Evolutionary conservation across 352 stramenopile genomes (phyloP).

Genomic region (Phytophthora pini): DNA sequence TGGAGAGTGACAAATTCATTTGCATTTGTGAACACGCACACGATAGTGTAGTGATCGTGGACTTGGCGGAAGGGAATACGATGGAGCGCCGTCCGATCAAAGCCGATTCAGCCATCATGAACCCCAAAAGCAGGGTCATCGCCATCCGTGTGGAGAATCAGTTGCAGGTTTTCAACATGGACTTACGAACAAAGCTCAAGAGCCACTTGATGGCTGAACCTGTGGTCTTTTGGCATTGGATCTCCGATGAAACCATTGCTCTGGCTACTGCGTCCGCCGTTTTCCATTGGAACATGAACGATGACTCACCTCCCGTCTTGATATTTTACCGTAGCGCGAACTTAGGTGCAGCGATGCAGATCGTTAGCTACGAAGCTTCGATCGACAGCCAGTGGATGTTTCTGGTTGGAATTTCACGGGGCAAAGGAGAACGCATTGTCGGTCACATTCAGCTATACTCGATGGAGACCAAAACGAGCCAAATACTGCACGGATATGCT

Average conservation of each 20-base stretch:
- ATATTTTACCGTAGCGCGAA: conserved; percentile 98
- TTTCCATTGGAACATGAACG: conserved; percentile 98
- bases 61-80: conserved; percentile 88
- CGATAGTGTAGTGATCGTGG: conserved; percentile 93
- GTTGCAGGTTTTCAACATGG: conserved; percentile 99
- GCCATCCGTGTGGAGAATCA: conserved; percentile 88
- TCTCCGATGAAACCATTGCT: conserved; percentile 96
- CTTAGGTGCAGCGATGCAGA: conserved; percentile 94
- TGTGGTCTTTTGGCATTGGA: conserved; percentile 99
- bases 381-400: conserved; percentile 99
- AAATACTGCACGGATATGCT: conserved; percentile 97
- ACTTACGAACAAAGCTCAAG: conserved; percentile 98
- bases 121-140: conserved; percentile 95
- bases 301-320: conserved; percentile 92
- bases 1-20: conserved; percentile 98
- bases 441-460: conserved; percentile 99
- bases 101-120: conserved; percentile 99
- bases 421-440: conserved; percentile 92
- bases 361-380: conserved; percentile 99
- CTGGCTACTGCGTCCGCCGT: conserved; percentile 97
- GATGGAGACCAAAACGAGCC: conserved; percentile 98
- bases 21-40: conserved; percentile 93
- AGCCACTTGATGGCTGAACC: conserved; percentile 92
- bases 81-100: conserved; percentile 96
- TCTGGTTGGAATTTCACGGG: conserved; percentile 97